phyloP scores from a whole-genome alignment of 768 basidiomycete genomes.

The Hypsizygus marmoreus region DNA sequence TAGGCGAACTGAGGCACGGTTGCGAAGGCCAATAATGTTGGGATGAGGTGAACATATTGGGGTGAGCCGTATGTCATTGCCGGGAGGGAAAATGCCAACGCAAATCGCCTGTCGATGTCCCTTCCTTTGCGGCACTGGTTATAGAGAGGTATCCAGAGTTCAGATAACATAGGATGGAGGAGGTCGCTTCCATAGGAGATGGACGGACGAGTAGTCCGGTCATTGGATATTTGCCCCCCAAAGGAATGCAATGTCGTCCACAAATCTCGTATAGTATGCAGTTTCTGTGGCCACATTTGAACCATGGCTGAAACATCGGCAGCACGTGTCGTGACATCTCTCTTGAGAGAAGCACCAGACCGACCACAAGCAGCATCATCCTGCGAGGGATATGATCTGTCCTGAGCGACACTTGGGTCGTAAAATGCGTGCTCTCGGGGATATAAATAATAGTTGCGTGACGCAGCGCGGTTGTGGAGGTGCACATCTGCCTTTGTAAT shows the following conservation, averaged over 20 bases:
- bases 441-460: too few species aligned
- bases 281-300: background rate
- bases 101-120: slow-evolving; percentile 9
- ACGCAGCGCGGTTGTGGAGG: too few species aligned
- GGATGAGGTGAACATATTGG: slow-evolving; percentile 15
- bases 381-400: too few species aligned
- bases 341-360: too few species aligned
- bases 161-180: slow-evolving; percentile 20
- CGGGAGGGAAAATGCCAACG: slow-evolving; percentile 31
- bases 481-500: too few species aligned
- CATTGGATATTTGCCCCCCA: background rate
- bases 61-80: slow-evolving; percentile 30
- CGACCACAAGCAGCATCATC: background rate
- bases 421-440: too few species aligned
- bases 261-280: slow-evolving; percentile 10
- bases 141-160: slow-evolving; percentile 30
- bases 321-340: background rate
- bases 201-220: background rate
- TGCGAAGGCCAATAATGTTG: slow-evolving; percentile 34
- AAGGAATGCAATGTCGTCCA: slow-evolving; percentile 9
- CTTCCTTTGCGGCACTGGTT: slow-evolving; percentile 25
- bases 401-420: too few species aligned
- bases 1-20: slow-evolving; percentile 15
- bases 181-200: slow-evolving; percentile 31
- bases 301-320: slow-evolving; percentile 1